Evolutionary conservation across 2,329 filamentous ascomycete genomes (phyloP), one percentile per base, ranked within the genome.

Genomic region (Aspergillus transmontanensis): DNA sequence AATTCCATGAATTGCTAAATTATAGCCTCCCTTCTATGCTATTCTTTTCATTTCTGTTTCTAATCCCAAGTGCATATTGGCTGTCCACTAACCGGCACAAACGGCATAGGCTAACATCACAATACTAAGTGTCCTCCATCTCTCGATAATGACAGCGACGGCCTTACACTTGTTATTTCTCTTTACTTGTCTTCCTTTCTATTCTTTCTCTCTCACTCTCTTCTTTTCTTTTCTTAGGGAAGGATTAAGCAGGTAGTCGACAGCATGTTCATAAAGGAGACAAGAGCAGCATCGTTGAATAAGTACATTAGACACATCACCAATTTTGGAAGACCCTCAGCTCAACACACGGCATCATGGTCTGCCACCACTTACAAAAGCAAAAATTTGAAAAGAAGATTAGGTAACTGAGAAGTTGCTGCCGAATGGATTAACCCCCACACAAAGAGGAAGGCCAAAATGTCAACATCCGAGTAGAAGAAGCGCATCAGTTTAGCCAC

Each of bases 401-500:
- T 51, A 43, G n/a, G 11, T 23, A 59, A 58, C 23, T 51, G 48
- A 34, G n/a, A 21, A 21, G 9, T 32, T 32, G 19, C 28, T 51
- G 48, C 28, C 28, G 48, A 32, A 51, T 21, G 28, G 28, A 34
- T 6, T 34, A 9, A 51, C n/a, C 14, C 1, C 26, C 48, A 51
- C 28, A 51, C 51, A 62, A 54, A 60, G 43, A 51, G 12, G 16
- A 32, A 51, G 14, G 28, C 9, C 19, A n/a, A 16, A 51, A 51
- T 30, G 48, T 11, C 28, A 51, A 32, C 14, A 30, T 30, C 46
- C 48, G 21, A 51, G 48, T 32, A 51, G 16, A 51, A 32, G 26
- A 51, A 34, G 11, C 28, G 9, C 48, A 32, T 51, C 28, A 12
- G 28, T 48, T 64, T 68, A 75, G 58, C 69, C 66, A 32, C 83